Percentiles rank a stretch among this genome's conserved stretches.
phyloP scores from a whole-genome alignment of 179 eudicot species.

The Drosera spatulata region DNA sequence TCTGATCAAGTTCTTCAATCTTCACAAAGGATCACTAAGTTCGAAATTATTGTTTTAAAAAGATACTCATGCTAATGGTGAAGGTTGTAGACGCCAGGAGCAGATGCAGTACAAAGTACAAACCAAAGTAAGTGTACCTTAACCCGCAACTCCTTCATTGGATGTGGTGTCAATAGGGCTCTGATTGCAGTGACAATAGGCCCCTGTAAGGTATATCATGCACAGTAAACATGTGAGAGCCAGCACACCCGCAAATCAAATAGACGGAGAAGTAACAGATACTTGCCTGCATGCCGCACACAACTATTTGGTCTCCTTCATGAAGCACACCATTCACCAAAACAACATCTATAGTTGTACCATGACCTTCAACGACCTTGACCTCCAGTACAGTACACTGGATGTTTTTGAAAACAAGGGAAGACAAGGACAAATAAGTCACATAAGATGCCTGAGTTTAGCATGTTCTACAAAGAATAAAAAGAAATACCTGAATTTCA shows the following conservation, averaged over 20 bases:
- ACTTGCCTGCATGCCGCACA: conserved; percentile 87
- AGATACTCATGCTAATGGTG: too few relatives aligned
- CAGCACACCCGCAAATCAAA: neutral
- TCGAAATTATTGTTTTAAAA: too few relatives aligned
- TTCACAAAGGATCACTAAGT: too few relatives aligned
- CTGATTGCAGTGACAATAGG: conserved; percentile 80
- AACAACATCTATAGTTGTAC: conserved; percentile 91
- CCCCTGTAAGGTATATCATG: conserved; percentile 34
- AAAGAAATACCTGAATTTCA: conserved; percentile 56
- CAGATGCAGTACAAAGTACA: neutral
- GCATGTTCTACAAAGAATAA: neutral
- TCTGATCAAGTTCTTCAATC: too few relatives aligned
- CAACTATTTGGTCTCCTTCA: conserved; percentile 93
- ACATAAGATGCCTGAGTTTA: neutral
- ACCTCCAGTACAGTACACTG: conserved; percentile 98
- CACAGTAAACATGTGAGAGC: neutral
- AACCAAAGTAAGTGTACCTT: conserved; percentile 35
- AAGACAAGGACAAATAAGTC: neutral
- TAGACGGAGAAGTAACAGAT: neutral
- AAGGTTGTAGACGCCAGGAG: too few relatives aligned
- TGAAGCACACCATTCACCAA: conserved; percentile 90
- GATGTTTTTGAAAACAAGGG: conserved; percentile 5
- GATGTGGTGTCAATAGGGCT: conserved; percentile 89
- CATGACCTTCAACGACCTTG: conserved; percentile 93
- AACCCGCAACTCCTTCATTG: conserved; percentile 93